Base-by-base conservation (phyloP, 257 asterid species). In the Solanum etuberosum region DNA sequence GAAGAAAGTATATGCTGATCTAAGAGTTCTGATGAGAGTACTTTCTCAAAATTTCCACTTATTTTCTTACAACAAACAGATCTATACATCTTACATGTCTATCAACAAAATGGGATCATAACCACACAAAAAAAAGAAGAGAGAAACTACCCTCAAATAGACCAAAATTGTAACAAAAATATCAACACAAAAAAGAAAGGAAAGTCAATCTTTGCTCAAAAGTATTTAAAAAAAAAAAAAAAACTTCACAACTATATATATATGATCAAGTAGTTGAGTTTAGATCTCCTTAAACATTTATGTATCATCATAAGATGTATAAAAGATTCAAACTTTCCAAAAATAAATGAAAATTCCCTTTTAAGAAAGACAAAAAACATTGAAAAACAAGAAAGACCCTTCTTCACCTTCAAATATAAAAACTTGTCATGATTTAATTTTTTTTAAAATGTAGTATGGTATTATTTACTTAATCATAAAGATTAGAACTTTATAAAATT, bases 61-160 rank as follows among this genome's bases (percentile, higher is more conserved):
- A 82, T 91, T 85, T 90, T 89, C 91, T 88, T 83, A 91, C 83
- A 90, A 85, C 87, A 84, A 86, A 72, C 91, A 91, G 96, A 94
- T 94, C 94, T 93, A 86, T 85, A 86, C 87, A 87, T 89, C 84
- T 38, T 43, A 54, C 86, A 88, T 83, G 82, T 67, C 40, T 43
- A 77, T 84, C 86, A 89, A 86, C 90, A 86, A 90, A 90, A 86
- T 91, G 89, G 91, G 92, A 89, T 92, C 89, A 87, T 9, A 86
- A n/a, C n/a, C n/a, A n/a, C n/a, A n/a, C n/a, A n/a, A 2, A 51
- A 18, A 15, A 46, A 1, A 87, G 87, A 88, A 86, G 88, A 82
- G 68, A 73, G 89, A 88, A 88, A 87, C 27, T 38, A 63, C 35
- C 78, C n/a, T 86, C 76, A 61, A 57, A 83, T 83, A 83, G 87